Conservation (phyloP, 139 green algal species). For the Tetradesmus lagerheimii region DNA sequence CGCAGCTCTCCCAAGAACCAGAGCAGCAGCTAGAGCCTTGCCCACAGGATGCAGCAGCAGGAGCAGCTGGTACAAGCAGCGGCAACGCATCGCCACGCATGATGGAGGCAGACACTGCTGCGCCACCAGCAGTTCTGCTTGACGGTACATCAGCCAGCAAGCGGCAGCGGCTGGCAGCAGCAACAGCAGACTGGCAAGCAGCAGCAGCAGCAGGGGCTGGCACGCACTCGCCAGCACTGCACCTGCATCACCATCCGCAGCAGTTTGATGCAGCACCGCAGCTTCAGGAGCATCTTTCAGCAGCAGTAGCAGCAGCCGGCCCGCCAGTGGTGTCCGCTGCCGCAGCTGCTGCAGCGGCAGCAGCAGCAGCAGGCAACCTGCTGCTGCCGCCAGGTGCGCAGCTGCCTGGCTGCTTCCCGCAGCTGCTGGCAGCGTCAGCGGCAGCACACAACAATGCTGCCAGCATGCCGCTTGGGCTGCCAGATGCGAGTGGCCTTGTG, state of each 20-base stretch:
- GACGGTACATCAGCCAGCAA: not conserved
- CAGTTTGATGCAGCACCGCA: not conserved
- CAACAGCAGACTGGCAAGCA: not conserved
- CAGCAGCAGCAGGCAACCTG: slow-evolving; percentile 24
- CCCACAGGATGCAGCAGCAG: not conserved
- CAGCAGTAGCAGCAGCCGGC: not conserved
- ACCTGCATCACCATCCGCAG: not conserved
- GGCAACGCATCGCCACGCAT: not conserved
- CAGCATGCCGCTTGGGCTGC: not conserved
- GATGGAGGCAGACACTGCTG: not conserved
- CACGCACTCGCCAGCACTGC: not conserved
- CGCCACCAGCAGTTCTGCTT: too few relatives aligned
- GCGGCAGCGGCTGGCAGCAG: not conserved
- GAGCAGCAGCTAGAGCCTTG: not conserved
- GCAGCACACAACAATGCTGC: not conserved
- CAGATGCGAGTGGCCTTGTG: not conserved
- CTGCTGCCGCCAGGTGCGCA: not conserved
- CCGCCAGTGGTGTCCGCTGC: not conserved
- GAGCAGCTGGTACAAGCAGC: not conserved
- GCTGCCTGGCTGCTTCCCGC: not conserved
- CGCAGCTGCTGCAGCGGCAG: not conserved
- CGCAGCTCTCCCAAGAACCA: not conserved
- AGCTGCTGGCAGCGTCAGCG: not conserved
- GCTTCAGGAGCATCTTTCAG: not conserved
- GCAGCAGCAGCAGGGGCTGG: not conserved